Evolutionary conservation across 345 rosid species (phyloP).

Genomic region (Pistacia atlantica): DNA sequence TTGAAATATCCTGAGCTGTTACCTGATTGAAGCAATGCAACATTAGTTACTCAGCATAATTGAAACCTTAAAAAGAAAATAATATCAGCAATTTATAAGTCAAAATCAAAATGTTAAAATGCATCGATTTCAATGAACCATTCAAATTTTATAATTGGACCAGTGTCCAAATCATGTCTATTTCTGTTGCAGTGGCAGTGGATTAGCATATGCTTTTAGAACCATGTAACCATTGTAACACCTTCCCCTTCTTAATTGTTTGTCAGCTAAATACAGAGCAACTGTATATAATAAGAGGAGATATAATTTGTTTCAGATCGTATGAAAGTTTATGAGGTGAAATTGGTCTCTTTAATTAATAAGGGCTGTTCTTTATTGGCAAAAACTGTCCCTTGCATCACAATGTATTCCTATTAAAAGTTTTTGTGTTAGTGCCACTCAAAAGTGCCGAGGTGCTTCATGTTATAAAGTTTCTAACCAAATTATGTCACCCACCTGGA

Average conservation of each 20-base stretch:
- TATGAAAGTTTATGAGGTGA: neutral
- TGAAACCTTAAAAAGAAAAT: neutral
- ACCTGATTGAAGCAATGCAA: conserved; percentile 39
- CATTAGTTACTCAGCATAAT: neutral
- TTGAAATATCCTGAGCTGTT: conserved; percentile 72
- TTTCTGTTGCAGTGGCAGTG: neutral
- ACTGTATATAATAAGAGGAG: neutral
- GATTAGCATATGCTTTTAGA: neutral
- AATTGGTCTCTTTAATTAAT: neutral
- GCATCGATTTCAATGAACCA: neutral
- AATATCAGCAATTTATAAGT: neutral
- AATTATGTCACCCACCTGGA: conserved; percentile 48
- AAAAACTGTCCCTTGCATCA: neutral
- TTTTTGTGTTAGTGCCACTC: neutral
- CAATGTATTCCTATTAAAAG: neutral
- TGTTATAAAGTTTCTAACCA: neutral
- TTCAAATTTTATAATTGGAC: neutral
- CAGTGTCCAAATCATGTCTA: neutral
- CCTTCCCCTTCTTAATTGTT: neutral
- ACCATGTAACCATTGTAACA: neutral
- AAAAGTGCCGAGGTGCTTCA: neutral
- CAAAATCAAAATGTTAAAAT: neutral
- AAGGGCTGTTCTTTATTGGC: neutral
- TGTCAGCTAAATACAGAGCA: neutral
- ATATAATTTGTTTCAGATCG: too few relatives aligned